These are phyloP conservation scores for Nakazawaea anatomiae DNA, from an alignment of 805 yeast species.

Conservation along the genomic window DNA sequence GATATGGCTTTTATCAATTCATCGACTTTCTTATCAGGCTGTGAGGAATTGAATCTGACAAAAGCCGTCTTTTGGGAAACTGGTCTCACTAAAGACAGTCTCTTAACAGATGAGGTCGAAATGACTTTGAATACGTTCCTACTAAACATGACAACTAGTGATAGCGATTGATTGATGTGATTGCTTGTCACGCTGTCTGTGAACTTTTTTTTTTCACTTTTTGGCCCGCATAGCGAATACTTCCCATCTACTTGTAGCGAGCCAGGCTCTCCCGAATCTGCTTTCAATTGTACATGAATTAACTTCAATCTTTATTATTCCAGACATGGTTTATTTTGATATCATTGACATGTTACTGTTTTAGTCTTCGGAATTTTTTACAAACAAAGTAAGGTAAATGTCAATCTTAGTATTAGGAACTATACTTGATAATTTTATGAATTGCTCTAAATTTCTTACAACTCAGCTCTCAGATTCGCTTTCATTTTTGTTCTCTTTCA, in stretches of 20 bases:
- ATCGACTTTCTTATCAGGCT: background rate
- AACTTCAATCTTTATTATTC: too few species aligned
- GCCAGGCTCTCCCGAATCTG: too few species aligned
- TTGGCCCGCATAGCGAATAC: too few species aligned
- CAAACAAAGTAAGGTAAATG: background rate
- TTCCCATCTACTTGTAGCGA: too few species aligned
- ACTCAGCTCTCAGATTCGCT: slow-evolving; percentile 15
- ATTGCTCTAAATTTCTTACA: background rate
- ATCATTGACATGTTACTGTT: background rate
- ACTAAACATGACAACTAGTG: background rate
- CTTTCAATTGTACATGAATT: too few species aligned
- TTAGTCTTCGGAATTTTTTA: too few species aligned
- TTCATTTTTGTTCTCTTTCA: slow-evolving; percentile 19
- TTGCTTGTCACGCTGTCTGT: background rate
- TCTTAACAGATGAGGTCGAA: background rate
- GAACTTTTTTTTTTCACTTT: too few species aligned
- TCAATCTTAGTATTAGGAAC: background rate
- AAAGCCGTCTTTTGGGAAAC: background rate
- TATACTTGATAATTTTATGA: background rate
- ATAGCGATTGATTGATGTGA: background rate
- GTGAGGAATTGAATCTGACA: background rate
- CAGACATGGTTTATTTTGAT: background rate
- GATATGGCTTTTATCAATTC: background rate
- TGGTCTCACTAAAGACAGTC: background rate
- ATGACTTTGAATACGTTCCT: background rate